Percentiles rank a stretch among this genome's conserved stretches.
phyloP scores from a whole-genome alignment of 257 asterid genomes.

The Linaria vulgaris region DNA sequence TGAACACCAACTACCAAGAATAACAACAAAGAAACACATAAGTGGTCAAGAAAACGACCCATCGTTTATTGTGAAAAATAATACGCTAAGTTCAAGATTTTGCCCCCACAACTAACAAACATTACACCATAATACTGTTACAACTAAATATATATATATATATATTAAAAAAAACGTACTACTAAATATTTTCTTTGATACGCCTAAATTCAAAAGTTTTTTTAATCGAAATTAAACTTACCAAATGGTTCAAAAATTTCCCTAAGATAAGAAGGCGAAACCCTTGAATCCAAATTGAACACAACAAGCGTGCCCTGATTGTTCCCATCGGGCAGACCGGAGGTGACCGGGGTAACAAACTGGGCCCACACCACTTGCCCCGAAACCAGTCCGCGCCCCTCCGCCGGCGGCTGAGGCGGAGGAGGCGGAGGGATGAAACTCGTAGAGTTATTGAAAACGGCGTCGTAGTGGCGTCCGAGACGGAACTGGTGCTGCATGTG shows the following conservation, averaged over 20 bases:
- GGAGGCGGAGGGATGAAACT: slow-evolving; percentile 33
- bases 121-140: neutral
- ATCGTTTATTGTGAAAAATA: slow-evolving; percentile 18
- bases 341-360: slow-evolving; percentile 53
- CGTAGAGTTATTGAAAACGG: slow-evolving; percentile 30
- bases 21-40: slow-evolving; percentile 32
- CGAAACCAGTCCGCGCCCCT: slow-evolving; percentile 65
- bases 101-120: neutral
- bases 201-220: no score
- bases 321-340: slow-evolving; percentile 62
- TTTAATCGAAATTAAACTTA: no score
- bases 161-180: no score
- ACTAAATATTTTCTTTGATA: no score
- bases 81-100: neutral
- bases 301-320: slow-evolving; percentile 91
- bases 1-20: slow-evolving; percentile 10
- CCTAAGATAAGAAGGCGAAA: slow-evolving; percentile 42
- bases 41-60: slow-evolving; percentile 55
- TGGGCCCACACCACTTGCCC: slow-evolving; percentile 96
- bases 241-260: slow-evolving; percentile 64
- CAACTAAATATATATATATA: no score
- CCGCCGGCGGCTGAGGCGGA: slow-evolving; percentile 38
- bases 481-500: slow-evolving; percentile 98
- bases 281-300: slow-evolving; percentile 59
- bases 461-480: slow-evolving; percentile 69